A percentile compares a stretch with the other conserved stretches of the same genome.
phyloP scores from a whole-genome alignment of 177 flowering plant genomes.

The Tripterygium wilfordii region DNA sequence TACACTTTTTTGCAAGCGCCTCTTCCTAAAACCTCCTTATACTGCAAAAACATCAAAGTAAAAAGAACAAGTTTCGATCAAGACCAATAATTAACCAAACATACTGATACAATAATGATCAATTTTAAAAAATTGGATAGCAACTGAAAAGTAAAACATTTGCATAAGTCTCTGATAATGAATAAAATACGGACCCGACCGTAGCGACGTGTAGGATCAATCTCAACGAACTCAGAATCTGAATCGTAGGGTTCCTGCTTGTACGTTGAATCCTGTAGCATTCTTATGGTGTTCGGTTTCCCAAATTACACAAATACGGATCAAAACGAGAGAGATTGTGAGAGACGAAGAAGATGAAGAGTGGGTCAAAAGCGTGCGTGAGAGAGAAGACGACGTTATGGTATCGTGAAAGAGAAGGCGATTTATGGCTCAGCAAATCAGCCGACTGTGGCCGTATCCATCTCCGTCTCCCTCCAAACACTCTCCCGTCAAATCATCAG shows the following conservation, averaged over 20 bases:
- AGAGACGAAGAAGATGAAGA: no score
- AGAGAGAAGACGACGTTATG: no score
- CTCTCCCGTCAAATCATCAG: no score
- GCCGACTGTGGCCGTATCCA: no score
- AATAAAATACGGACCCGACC: slow-evolving; percentile 64
- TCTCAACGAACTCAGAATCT: slow-evolving; percentile 73
- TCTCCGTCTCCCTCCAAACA: no score
- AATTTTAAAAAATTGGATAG: background rate
- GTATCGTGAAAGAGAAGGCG: no score
- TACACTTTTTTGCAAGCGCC: slow-evolving; percentile 94
- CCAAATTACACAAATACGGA: background rate
- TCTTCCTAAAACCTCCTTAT: slow-evolving; percentile 69
- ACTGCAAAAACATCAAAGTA: slow-evolving; percentile 38
- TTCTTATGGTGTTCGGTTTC: slow-evolving; percentile 13
- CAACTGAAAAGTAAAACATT: background rate
- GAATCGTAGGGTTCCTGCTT: slow-evolving; percentile 67
- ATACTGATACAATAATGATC: no score
- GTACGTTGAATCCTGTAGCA: slow-evolving; percentile 48
- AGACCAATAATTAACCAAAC: no score
- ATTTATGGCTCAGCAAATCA: no score
- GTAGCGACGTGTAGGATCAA: slow-evolving; percentile 87
- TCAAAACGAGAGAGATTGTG: background rate
- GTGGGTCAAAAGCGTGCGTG: no score
- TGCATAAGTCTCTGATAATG: no score
- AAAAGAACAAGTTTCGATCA: no score